These are phyloP conservation scores for Chrysoporthe puriensis DNA, from an alignment of 2,329 filamentous ascomycete genomes.

Conservation along the genomic window DNA sequence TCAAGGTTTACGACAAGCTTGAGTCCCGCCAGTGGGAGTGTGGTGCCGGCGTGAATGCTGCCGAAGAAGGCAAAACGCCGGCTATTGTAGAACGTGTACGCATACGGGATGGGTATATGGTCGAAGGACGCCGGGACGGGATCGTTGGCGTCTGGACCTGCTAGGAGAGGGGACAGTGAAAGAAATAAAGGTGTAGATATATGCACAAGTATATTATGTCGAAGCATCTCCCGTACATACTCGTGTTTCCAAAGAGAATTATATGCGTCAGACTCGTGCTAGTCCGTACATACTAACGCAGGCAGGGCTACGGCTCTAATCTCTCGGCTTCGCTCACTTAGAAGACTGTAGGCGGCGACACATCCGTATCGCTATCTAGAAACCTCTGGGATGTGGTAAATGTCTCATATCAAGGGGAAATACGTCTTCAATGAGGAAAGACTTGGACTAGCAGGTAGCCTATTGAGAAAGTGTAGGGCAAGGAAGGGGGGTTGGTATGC, in stretches of 20 bases:
- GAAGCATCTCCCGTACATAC: neutral
- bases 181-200: slow-evolving; percentile 12
- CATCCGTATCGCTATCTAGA: neutral
- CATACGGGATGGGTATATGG: slow-evolving; percentile 90
- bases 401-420: neutral
- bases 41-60: slow-evolving; percentile 76
- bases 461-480: neutral
- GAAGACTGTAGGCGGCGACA: neutral
- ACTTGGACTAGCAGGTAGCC: neutral
- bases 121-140: slow-evolving; percentile 87
- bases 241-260: neutral
- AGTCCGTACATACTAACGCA: neutral
- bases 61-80: slow-evolving; percentile 66
- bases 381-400: neutral
- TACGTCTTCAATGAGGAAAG: neutral
- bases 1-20: slow-evolving; percentile 97
- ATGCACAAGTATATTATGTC: slow-evolving; percentile 17
- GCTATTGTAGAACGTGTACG: slow-evolving; percentile 82
- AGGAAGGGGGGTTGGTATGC: neutral
- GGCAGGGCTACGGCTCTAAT: neutral
- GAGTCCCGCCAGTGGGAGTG: slow-evolving; percentile 97
- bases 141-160: slow-evolving; percentile 91
- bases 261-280: neutral
- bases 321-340: neutral
- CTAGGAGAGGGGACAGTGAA: slow-evolving; percentile 35